Base-by-base conservation (phyloP, 768 basidiomycete species). In the Leccinum disarticulatum region DNA sequence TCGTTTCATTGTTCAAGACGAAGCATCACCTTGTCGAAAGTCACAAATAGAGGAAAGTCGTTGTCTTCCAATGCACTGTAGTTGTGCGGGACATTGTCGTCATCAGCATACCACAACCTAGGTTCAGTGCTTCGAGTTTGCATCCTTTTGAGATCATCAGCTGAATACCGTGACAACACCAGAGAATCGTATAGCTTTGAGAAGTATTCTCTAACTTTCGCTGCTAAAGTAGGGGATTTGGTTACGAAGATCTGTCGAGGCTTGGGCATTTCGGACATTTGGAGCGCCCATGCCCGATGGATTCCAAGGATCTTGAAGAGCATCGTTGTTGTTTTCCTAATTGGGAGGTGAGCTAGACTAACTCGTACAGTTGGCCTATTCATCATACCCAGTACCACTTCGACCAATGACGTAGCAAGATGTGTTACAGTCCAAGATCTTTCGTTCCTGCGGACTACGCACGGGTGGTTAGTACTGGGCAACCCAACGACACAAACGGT, bases 321-420 rank as follows among this genome's bases (percentile, higher is more conserved):
- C 80, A 91, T 88, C 0, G 87, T 86, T 0, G 89, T 90, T 0
- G 88, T 90, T 78, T 89, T 89, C 1, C 88, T 88, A 48, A 30
- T 19, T 5, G 0, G 7, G 19, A 22, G 11, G 19, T 64, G 46
- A 60, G 57, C 7, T 15, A 3, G 33, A 13, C 43, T 22, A 22
- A 22, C 22, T 51, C 27, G 19, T 3, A 0, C 35, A 2, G n/a
- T 9, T 8, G 30, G 6, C 7, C 3, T 1, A 25, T 31, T 15
- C 57, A 77, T 13, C 46, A 22, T 63, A 88, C 88, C 88, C 89
- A 0, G 89, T 90, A 3, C 89, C 89, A 65, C 88, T 89, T 25
- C 89, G 76, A 0, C 88, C 87, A 10, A 88, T 69, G 31, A 89
- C 85, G 66, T 84, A 87, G 61, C 84, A 88, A 0, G 87, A 87